A percentile compares a stretch with the other conserved stretches of the same genome.
phyloP scores from a whole-genome alignment of 345 rosid species.

The Acer yangbiense region DNA sequence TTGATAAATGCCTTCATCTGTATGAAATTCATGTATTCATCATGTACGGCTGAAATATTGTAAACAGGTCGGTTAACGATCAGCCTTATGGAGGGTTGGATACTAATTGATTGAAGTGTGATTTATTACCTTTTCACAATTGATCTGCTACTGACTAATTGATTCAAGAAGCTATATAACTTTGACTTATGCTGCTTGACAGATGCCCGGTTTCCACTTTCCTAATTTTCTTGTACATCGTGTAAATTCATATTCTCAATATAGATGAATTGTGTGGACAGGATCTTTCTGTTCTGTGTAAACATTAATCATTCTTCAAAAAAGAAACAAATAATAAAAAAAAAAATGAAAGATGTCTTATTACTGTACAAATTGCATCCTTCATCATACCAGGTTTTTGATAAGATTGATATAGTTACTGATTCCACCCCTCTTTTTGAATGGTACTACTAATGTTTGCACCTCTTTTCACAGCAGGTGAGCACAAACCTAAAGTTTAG shows the following conservation, averaged over 20 bases:
- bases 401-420: background rate
- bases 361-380: constrained; percentile 12
- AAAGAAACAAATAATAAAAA: constrained; percentile 18
- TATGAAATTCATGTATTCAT: constrained; percentile 8
- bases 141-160: constrained; percentile 53
- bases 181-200: constrained; percentile 28
- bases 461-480: constrained; percentile 1
- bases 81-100: constrained; percentile 34
- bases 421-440: background rate
- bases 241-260: constrained; percentile 64
- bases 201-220: constrained; percentile 36
- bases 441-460: background rate
- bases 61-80: constrained; percentile 13
- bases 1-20: constrained; percentile 32
- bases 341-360: constrained; percentile 9
- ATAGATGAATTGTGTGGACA: constrained; percentile 56
- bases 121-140: constrained; percentile 23
- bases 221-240: constrained; percentile 58
- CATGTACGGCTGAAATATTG: constrained; percentile 13
- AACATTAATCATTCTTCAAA: constrained; percentile 67
- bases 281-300: constrained; percentile 53
- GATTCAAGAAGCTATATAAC: constrained; percentile 36
- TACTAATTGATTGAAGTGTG: constrained; percentile 42
- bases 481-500: background rate
- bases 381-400: constrained; percentile 7